phyloP scores from a whole-genome alignment of 345 rosid species.

The Camelina neglecta region DNA sequence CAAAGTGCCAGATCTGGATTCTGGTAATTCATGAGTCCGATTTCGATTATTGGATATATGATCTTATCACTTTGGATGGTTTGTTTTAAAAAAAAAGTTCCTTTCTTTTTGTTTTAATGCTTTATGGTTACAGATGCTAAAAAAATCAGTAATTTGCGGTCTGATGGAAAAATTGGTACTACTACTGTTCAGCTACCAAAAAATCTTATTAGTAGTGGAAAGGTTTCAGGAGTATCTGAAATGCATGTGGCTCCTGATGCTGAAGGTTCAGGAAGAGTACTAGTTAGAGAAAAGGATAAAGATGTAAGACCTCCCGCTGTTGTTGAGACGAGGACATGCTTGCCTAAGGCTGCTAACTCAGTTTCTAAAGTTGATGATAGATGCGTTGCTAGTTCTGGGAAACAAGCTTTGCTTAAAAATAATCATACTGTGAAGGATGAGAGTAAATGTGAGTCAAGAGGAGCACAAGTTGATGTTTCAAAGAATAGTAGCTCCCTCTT shows the following conservation, averaged over 20 bases:
- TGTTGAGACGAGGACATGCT: conserved; percentile 8
- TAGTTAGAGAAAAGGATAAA: conserved; percentile 23
- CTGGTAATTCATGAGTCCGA: conserved; percentile 25
- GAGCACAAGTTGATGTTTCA: conserved; percentile 51
- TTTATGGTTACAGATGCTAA: conserved; percentile 31
- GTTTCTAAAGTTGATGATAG: conserved; percentile 25
- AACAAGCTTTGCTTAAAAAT: conserved; percentile 37
- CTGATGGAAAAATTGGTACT: conserved; percentile 9
- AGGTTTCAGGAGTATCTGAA: conserved; percentile 5
- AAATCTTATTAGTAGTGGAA: conserved; percentile 26
- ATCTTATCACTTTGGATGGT: conserved; percentile 13
- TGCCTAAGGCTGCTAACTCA: conserved; percentile 12
- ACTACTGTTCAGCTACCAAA: conserved; percentile 21
- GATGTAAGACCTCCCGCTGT: conserved; percentile 5
- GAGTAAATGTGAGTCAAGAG: conserved; percentile 36
- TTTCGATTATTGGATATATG: conserved; percentile 12
- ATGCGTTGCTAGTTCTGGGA: conserved; percentile 23
- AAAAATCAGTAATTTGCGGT: conserved; percentile 13
- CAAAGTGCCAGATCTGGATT: conserved; percentile 38
- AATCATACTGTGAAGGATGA: conserved; percentile 21
- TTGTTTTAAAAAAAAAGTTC: conserved; percentile 1
- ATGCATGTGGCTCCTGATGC: conserved; percentile 22
- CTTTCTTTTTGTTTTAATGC: neutral
- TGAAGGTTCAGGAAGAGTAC: conserved; percentile 32
- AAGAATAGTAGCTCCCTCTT: conserved; percentile 44